These are phyloP conservation scores for Uronychia binucleata DNA, from an alignment of 73 alveolate species.

Conservation along the genomic window DNA sequence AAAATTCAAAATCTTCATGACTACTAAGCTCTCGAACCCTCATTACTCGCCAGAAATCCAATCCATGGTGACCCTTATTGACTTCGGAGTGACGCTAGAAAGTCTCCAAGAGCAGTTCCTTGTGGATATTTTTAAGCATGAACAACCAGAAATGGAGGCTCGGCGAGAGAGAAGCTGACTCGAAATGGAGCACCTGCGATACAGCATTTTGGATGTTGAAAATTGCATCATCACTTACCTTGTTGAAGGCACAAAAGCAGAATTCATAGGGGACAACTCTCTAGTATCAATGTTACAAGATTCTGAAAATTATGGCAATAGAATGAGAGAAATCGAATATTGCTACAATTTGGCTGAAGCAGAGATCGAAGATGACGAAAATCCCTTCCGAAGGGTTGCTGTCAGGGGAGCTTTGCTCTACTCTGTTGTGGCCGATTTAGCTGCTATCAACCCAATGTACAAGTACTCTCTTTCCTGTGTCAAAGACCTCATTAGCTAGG, in stretches of 20 bases:
- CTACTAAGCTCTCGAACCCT: slow-evolving; percentile 97
- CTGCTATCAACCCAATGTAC: slow-evolving; percentile 99
- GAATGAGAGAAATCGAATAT: slow-evolving; percentile 91
- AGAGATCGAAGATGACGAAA: slow-evolving; percentile 91
- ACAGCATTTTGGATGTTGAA: slow-evolving; percentile 80
- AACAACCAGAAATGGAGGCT: slow-evolving; percentile 94
- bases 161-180: slow-evolving; percentile 94
- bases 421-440: slow-evolving; percentile 97
- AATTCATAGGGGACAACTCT: slow-evolving; percentile 87
- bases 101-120: slow-evolving; percentile 93
- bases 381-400: slow-evolving; percentile 96
- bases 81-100: slow-evolving; percentile 93
- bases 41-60: slow-evolving; percentile 95
- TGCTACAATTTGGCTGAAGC: slow-evolving; percentile 89
- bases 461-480: slow-evolving; percentile 98
- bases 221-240: slow-evolving; percentile 70
- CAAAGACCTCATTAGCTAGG: slow-evolving; percentile 92
- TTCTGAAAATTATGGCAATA: slow-evolving; percentile 92
- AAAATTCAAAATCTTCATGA: slow-evolving; percentile 89
- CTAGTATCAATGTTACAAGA: slow-evolving; percentile 85
- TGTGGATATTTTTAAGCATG: slow-evolving; percentile 94
- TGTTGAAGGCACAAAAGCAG: slow-evolving; percentile 83
- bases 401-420: slow-evolving; percentile 97
- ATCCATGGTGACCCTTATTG: slow-evolving; percentile 89
- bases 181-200: slow-evolving; percentile 89